Evolutionary conservation across 805 yeast genomes (phyloP).

Genomic region (Jamesozyma jinghongensis): DNA sequence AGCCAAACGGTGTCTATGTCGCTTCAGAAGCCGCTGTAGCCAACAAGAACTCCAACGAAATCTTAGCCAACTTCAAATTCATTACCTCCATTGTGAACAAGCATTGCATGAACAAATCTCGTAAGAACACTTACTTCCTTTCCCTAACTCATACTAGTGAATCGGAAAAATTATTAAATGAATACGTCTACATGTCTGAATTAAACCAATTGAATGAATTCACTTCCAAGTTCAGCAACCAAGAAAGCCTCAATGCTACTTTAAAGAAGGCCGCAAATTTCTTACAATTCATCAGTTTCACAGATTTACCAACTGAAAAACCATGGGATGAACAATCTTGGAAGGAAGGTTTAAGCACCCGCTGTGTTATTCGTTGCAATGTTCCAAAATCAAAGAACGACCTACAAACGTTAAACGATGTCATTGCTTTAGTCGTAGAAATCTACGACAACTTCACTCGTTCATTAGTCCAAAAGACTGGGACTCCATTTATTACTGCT

Average conservation of each 20-base stretch:
- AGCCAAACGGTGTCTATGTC: constrained; percentile 34
- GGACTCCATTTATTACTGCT: constrained; percentile 49
- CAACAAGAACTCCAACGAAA: constrained; percentile 29
- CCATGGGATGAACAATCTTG: constrained; percentile 55
- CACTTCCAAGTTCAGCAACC: constrained; percentile 23
- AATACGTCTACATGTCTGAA: constrained; percentile 86
- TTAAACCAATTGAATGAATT: constrained; percentile 68
- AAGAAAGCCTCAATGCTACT: constrained; percentile 31
- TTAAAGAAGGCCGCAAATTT: constrained; percentile 36
- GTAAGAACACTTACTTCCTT: constrained; percentile 71
- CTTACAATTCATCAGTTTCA: constrained; percentile 63
- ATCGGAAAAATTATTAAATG: constrained; percentile 55
- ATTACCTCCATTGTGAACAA: constrained; percentile 82
- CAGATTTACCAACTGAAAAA: constrained; percentile 72
- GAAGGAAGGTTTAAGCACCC: constrained; percentile 39
- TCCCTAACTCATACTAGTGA: constrained; percentile 79
- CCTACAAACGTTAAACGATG: constrained; percentile 37
- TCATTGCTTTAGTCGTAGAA: constrained; percentile 48
- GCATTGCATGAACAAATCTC: constrained; percentile 63
- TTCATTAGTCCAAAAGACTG: constrained; percentile 30
- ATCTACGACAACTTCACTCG: constrained; percentile 50
- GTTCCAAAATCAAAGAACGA: constrained; percentile 44
- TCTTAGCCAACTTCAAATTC: constrained; percentile 48
- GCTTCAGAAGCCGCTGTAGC: constrained; percentile 19
- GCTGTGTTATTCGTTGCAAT: constrained; percentile 46